Conservation (phyloP, 2,329 filamentous ascomycete genomes). For the Scorias spongiosa region DNA sequence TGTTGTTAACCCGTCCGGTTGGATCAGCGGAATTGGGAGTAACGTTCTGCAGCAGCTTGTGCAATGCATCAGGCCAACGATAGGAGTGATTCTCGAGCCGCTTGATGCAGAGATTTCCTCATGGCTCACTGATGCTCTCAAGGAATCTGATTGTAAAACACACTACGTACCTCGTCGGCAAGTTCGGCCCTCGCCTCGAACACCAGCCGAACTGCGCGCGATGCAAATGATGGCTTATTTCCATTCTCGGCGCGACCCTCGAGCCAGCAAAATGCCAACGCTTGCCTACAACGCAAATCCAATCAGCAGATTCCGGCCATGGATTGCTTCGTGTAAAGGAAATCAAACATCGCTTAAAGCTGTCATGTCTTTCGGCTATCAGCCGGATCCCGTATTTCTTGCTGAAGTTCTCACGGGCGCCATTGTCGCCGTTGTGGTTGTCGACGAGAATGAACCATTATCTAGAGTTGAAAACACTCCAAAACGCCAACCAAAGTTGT, state of each 20-base stretch:
- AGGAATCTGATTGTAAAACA: slow-evolving; percentile 5
- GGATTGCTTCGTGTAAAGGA: slow-evolving; percentile 45
- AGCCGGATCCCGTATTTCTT: slow-evolving; percentile 42
- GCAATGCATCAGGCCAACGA: slow-evolving; percentile 36
- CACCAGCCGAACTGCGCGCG: slow-evolving; percentile 48
- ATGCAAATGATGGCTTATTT: slow-evolving; percentile 78
- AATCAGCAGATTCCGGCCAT: slow-evolving; percentile 43
- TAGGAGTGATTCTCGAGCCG: slow-evolving; percentile 54
- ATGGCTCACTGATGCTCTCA: slow-evolving; percentile 24
- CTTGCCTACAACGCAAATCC: slow-evolving; percentile 37
- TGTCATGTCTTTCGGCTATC: slow-evolving; percentile 52
- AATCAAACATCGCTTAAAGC: slow-evolving; percentile 41
- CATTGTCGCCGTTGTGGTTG: slow-evolving; percentile 50
- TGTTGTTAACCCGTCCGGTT: slow-evolving; percentile 60
- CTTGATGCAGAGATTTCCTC: slow-evolving; percentile 27
- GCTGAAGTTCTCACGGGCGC: slow-evolving; percentile 54
- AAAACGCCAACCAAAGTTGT: not conserved
- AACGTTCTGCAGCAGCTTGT: slow-evolving; percentile 48
- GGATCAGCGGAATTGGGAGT: slow-evolving; percentile 56
- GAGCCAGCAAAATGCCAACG: not conserved
- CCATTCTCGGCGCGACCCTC: slow-evolving; percentile 28
- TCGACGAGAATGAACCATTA: slow-evolving; percentile 32
- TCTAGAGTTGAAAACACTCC: not conserved
- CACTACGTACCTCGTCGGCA: slow-evolving; percentile 42
- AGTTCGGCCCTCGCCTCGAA: slow-evolving; percentile 41